These are phyloP conservation scores for Aphanomyces astaci DNA, from an alignment of 352 stramenopile genomes.

Conservation along the genomic window DNA sequence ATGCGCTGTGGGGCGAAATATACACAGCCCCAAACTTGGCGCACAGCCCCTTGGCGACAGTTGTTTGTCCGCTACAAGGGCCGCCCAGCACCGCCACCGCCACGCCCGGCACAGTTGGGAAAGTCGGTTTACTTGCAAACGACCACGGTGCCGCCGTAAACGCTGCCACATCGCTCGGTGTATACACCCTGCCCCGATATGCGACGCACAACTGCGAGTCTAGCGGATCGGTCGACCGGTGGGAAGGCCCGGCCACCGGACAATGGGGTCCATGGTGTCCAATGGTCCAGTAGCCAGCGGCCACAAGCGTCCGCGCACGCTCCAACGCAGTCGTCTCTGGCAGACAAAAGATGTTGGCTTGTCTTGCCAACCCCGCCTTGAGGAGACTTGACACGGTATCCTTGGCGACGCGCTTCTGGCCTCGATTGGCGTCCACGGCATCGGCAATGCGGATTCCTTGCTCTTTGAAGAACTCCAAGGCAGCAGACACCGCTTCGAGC, in stretches of 20 bases:
- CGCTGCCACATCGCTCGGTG: background rate
- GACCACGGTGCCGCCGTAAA: background rate
- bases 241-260: background rate
- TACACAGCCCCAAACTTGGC: background rate
- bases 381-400: background rate
- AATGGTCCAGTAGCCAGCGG: background rate
- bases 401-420: background rate
- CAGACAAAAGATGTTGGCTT: background rate
- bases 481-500: background rate
- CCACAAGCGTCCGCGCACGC: background rate
- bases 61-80: background rate
- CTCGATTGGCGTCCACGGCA: background rate
- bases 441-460: background rate
- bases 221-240: background rate
- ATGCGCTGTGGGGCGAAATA: background rate
- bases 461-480: background rate
- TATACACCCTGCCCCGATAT: conserved; percentile 2
- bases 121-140: background rate
- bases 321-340: background rate
- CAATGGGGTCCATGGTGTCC: conserved; percentile 11
- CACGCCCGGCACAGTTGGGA: background rate
- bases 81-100: background rate
- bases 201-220: background rate
- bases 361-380: background rate
- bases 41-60: background rate